Evolutionary conservation across 306 rosid species (phyloP), one percentile per base, ranked within the genome.

Genomic region (Cucumis melo): DNA sequence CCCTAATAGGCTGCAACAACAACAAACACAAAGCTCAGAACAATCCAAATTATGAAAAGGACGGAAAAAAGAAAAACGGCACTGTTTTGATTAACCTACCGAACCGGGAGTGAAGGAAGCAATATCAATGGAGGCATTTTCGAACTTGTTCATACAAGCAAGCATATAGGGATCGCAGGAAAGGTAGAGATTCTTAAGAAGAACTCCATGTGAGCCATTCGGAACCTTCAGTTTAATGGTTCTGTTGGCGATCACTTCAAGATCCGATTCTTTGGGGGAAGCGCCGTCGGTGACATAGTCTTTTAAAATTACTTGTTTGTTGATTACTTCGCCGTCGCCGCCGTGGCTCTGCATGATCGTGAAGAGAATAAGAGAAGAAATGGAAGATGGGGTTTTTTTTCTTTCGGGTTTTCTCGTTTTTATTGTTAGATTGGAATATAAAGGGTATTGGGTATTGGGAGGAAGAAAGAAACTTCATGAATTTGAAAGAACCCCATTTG

Each of bases 151-250:
- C 88, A 85, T 86, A 72, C 50, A 29, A 23, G 63, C 15, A 53
- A 85, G 82, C 90, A 86, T 80, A 86, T 74, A 84, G 20, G 96
- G 96, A 77, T 91, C 96, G 51, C 93, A 87, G 17, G 93, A 86
- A 29, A 91, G 78, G 85, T 83, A 84, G 5, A 91, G 84, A 38
- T 89, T 89, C 77, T 91, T 89, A 2, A 91, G 88, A 63, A 89
- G 65, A 44, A 91, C 79, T 41, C 87, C 79, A 57, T 81, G 65
- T 32, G 86, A 81, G 51, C 63, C 56, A 42, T 80, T 51, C 50
- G 81, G 78, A 39, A 90, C 81, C 36, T 83, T 48, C 61, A 86
- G 73, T 66, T 63, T 82, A 54, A 81, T 73, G 38, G 82, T 77
- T 42, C 54, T 67, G 10, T 77, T 61, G 73, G 46, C 59, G 15